Base-by-base conservation (phyloP, 257 asterid species). In the Parsonsia alboflavescens region DNA sequence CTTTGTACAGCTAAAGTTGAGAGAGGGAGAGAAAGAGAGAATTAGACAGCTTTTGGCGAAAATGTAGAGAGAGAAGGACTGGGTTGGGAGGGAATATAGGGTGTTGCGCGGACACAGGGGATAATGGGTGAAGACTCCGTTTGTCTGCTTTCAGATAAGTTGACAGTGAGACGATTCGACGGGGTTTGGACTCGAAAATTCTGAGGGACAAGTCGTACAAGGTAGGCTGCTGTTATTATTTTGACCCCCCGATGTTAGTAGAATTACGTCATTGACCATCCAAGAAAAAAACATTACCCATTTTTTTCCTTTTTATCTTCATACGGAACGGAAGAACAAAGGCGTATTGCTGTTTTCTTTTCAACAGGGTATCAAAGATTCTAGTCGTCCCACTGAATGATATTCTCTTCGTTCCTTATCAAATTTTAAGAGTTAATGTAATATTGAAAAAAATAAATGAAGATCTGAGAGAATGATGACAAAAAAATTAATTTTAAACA, bases 31-130 rank as follows among this genome's bases (percentile, higher is more conserved):
- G 53, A 65, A 66, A 65, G 68, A 15, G 56, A 39, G 41, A 28
- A 16, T 26, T 16, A 4, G 58, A 76, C 70, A 46, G 66, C 61
- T 59, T 68, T 68, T 65, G 57, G 44, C 58, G 33, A 50, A 76
- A 49, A 66, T 54, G 72, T 36, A 69, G 85, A 68, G 83, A 78
- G 82, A 81, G 82, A 78, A 41, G 53, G 56, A 9, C 45, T 6
- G 59, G 6, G 44, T 41, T 46, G 19, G 62, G 83, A 75, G 86
- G 48, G 70, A 82, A 70, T 79, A 76, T 79, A 76, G 86, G 74
- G 21, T 79, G 80, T 11, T 63, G n/a, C 77, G 81, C 75, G 79
- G 77, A 79, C 80, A 70, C 70, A 70, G 57, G 81, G 49, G 24
- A 77, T 68, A 73, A 46, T 39, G 33, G 42, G 63, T 69, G 79